Evolutionary conservation across 192 early-diverging fungal genomes (phyloP), one percentile per base, ranked within the genome.

Genomic region (Gamsiella multidivaricata): DNA sequence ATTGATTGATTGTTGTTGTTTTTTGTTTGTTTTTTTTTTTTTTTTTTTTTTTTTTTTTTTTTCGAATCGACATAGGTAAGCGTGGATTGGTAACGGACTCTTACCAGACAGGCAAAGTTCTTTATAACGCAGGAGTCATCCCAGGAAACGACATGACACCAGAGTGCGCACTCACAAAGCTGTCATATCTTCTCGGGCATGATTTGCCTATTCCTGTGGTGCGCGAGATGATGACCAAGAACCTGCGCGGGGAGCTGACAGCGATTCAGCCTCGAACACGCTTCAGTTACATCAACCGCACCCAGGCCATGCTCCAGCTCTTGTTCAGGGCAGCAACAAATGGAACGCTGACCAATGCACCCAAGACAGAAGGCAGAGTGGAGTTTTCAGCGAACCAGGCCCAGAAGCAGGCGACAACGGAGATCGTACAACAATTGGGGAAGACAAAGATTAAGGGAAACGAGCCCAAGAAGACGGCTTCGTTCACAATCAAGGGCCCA

Each of bases 131-230:
- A 25, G 91, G 93, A 43, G 94, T 97, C 18, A 89, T 97, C 11
- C 89, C 95, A 7, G 95, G 95, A n/a, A 85, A 88, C 20, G 96
- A 98, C 73, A 96, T 97, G 94, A 98, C 95, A 3, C 91, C 95
- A 2, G 94, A 96, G 80, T 99, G 96, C 56, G 97, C 97, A 0
- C 73, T 99, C 8, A 96, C 96, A 18, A 99, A 99, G 78, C 90
- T 99, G 17, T 92, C 93, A 32, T 99, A 97, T 64, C 81, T 99
- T 31, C 82, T 99, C 11, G 92, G 95, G 42, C 90, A 92, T 34
- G 42, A 65, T 17, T 82, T 88, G 58, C 61, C 87, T n/a, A 87
- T 90, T 9, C 83, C 88, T 23, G 79, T 87, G 63, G 91, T 95
- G 69, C 92, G 95, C 8, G 84, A 88, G 23, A 80, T 95, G 54